Conservation (phyloP, 129 eudicot genomes). For the Flaveria brownii region DNA sequence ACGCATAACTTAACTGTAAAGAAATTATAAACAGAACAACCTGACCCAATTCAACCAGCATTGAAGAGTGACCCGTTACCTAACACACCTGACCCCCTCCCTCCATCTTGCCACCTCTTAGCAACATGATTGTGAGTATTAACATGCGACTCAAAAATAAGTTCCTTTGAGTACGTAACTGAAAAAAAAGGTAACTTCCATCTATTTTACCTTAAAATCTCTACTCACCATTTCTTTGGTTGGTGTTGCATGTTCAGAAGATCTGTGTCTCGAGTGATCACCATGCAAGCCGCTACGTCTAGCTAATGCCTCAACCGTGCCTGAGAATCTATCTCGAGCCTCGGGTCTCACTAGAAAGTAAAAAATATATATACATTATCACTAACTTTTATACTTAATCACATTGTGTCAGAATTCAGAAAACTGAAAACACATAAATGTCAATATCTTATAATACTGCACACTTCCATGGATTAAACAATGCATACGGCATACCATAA, state of each 20-base stretch:
- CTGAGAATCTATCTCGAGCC: conserved; percentile 67
- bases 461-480: not conserved
- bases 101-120: conserved; percentile 9
- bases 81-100: not conserved
- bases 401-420: not conserved
- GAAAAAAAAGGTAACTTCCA: not conserved
- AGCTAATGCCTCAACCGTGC: conserved; percentile 67
- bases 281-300: conserved; percentile 70
- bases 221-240: conserved; percentile 67
- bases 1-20: not conserved
- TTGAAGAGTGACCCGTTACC: not conserved
- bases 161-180: not conserved
- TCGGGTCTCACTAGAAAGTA: conserved; percentile 57
- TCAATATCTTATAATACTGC: not conserved
- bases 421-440: not conserved
- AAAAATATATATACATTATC: not conserved
- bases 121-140: not conserved
- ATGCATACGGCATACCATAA: not conserved
- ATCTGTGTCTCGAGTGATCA: conserved; percentile 67
- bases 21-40: not conserved
- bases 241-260: conserved; percentile 57
- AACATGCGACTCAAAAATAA: not conserved
- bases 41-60: not conserved
- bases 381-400: not conserved
- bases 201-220: not conserved